Evolutionary conservation across 768 basidiomycete genomes (phyloP), one percentile per base, ranked within the genome.

Genomic region (Tephrocybe sp.): DNA sequence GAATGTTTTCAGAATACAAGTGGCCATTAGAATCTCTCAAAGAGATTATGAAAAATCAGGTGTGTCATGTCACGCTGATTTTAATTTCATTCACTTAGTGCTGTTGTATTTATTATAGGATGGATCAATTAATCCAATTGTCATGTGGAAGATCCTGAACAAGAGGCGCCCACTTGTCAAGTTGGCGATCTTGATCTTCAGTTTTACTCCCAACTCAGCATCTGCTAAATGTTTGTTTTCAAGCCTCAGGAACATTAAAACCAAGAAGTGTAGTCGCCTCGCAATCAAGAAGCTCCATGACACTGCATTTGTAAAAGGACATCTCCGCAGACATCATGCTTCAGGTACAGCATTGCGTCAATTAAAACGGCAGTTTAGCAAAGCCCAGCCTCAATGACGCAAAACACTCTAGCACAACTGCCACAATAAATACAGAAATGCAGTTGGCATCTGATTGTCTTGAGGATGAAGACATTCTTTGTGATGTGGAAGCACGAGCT

Each of bases 101-200:
- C n/a, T n/a, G n/a, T n/a, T n/a, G n/a, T n/a, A n/a, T n/a, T n/a
- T n/a, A n/a, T n/a, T n/a, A n/a, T n/a, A 45, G 22, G 24, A 47
- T 25, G 5, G 40, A 21, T 21, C 24, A 27, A 45, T 37, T 12
- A 18, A 44, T 31, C 25, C 47, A 4, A 31, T 44, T 3, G 30
- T 25, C 56, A 44, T 47, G 36, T 56, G 21, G 37, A 54, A 49
- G 51, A 43, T 37, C 35, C 8, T 56, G 5, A 47, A 49, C 44
- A 36, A 51, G 24, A 27, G 53, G 2, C 13, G 30, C 46, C 22
- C 54, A 16, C 53, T 65, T 24, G 49, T 60, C 9, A 52, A 52
- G 22, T 47, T 68, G 13, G 64, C 63, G 5, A 60, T 65, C 26
- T 54, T 44, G 32, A 50, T 67, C 27, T 58, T 65, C 58, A 64